Base-by-base conservation (phyloP, 139 green algal species). In the Picochlorum sp. region DNA sequence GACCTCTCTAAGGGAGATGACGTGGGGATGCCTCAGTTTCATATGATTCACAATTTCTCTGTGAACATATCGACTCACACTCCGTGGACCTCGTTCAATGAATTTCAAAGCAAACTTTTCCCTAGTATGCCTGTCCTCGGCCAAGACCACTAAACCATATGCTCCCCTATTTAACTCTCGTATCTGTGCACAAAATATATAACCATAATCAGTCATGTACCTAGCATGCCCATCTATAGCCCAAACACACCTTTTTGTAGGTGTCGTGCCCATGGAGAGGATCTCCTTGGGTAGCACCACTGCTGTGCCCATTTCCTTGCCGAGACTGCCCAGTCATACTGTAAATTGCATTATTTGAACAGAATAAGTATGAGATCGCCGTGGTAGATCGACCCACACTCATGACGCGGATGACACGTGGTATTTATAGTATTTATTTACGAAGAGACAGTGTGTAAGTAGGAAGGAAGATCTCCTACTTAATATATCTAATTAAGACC, bases 21-120 rank as follows among this genome's bases (percentile, higher is more conserved):
- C 90, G 79, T 99, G 95, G 0, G 93, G 93, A 70, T 99, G 93
- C 24, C 88, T 80, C 13, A 99, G 79, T 23, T 69, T 81, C 10
- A 92, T 79, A 68, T 99, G 93, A 69, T 98, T 99, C 32, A 95
- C 63, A 32, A 99, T 96, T 73, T 62, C 56, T 28, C 56, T 44
- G 0, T 62, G 56, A 62, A 62, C 56, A 45, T 62, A 62, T 20
- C 56, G 56, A 20, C 56, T 54, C 18, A 54, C 47, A 54, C 47
- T 54, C 47, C n/a, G 47, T 21, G 69, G 60, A 6, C 71, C 71
- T 16, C 71, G 66, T 21, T 73, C 41, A 6, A 79, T 78, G 50
- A 79, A 79, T 57, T 79, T 79, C 8, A 79, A 45, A 2, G 72
- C 72, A 30, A 79, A 70, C 20, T 58, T 16, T 66, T 79, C 70